Evolutionary conservation across 441 rosid species (phyloP).

Genomic region (Pelargonium cotyledonis): DNA sequence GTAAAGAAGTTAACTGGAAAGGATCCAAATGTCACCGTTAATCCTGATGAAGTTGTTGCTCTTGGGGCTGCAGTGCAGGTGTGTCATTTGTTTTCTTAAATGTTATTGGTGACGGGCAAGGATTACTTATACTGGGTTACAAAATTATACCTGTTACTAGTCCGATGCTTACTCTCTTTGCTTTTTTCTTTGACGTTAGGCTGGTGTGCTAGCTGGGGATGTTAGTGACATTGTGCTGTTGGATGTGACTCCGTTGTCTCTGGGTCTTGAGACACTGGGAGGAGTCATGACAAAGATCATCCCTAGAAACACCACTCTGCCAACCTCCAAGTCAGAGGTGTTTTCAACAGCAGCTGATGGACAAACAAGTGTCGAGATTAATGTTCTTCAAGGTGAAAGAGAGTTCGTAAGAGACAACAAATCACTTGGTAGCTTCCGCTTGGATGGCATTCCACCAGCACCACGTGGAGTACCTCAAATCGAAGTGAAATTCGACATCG

Average conservation of each 20-base stretch:
- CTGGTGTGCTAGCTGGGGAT: slow-evolving; percentile 91
- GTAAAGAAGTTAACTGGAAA: slow-evolving; percentile 82
- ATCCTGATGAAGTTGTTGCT: slow-evolving; percentile 94
- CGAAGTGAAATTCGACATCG: slow-evolving; percentile 92
- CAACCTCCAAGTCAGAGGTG: slow-evolving; percentile 91
- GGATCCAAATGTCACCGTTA: slow-evolving; percentile 86
- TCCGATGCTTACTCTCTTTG: not conserved
- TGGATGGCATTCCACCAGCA: slow-evolving; percentile 91
- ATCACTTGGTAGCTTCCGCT: slow-evolving; percentile 87
- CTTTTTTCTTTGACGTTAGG: slow-evolving; percentile 13
- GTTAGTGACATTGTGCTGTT: slow-evolving; percentile 86
- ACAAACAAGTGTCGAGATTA: slow-evolving; percentile 91
- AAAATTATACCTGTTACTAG: not conserved
- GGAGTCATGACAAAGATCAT: slow-evolving; percentile 93
- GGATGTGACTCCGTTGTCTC: slow-evolving; percentile 81
- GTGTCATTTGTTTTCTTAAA: not conserved
- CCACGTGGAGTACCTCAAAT: slow-evolving; percentile 95
- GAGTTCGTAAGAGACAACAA: slow-evolving; percentile 95
- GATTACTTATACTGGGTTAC: too few relatives aligned
- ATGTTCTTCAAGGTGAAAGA: slow-evolving; percentile 92
- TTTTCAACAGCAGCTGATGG: slow-evolving; percentile 97
- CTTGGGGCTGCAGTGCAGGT: slow-evolving; percentile 99
- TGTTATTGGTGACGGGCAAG: not conserved
- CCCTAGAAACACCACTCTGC: slow-evolving; percentile 81
- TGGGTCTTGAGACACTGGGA: slow-evolving; percentile 92